Conservation (phyloP, 2,329 filamentous ascomycete species). For the Ascochyta clinopodiicola region DNA sequence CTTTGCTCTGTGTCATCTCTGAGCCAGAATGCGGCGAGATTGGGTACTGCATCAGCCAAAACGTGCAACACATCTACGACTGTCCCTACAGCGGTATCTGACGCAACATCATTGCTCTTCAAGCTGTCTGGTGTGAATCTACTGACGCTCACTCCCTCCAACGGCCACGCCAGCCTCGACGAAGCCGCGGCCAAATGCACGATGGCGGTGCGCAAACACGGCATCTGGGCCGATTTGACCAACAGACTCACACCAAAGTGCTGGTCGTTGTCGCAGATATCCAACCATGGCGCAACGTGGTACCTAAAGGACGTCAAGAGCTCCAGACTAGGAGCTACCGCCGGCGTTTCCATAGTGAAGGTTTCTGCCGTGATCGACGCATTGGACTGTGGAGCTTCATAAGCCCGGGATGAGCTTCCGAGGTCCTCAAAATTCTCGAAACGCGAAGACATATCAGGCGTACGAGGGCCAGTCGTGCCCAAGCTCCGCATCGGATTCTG, state of each 20-base stretch:
- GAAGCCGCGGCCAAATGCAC: not conserved
- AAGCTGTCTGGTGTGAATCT: not conserved
- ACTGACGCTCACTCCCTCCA: not conserved
- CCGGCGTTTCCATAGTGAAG: not conserved
- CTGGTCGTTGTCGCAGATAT: constrained; percentile 63
- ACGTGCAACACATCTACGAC: not conserved
- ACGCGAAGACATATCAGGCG: not conserved
- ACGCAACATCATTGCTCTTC: not conserved
- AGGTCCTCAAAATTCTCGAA: not conserved
- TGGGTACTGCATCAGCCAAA: not conserved
- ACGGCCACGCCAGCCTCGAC: not conserved
- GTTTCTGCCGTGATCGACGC: not conserved
- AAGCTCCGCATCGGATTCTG: not conserved
- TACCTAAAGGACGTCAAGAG: constrained; percentile 56
- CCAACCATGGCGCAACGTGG: constrained; percentile 63
- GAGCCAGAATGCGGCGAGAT: not conserved
- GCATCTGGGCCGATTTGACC: constrained; percentile 55
- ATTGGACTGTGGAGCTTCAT: not conserved
- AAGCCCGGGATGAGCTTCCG: not conserved
- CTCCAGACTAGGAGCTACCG: constrained; percentile 39
- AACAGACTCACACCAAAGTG: constrained; percentile 62
- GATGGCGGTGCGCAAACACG: constrained; percentile 42
- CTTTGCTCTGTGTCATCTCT: not conserved
- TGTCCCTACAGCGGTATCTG: not conserved
- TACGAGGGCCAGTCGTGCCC: not conserved